Conservation (phyloP, 2,329 filamentous ascomycete species). For the Zasmidium cellare region DNA sequence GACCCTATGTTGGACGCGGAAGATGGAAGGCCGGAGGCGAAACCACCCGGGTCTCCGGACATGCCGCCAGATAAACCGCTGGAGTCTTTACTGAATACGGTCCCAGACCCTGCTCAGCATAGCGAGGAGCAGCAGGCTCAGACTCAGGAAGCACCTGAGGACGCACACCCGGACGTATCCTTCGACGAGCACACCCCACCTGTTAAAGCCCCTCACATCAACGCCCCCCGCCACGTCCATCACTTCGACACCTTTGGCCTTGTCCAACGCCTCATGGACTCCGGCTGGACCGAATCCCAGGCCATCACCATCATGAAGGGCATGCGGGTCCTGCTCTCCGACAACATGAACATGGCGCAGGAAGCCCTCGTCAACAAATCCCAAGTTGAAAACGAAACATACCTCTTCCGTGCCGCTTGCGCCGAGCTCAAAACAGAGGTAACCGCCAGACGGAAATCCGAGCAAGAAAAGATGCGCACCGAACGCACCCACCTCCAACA, state of each 20-base stretch:
- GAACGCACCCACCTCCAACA: constrained; percentile 86
- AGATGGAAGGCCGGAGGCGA: constrained; percentile 6
- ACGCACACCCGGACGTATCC: constrained; percentile 25
- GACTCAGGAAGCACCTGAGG: constrained; percentile 20
- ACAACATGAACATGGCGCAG: constrained; percentile 79
- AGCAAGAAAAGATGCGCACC: constrained; percentile 78
- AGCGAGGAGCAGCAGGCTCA: constrained; percentile 19
- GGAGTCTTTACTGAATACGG: constrained; percentile 30
- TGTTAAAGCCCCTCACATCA: constrained; percentile 54
- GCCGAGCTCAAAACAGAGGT: constrained; percentile 89
- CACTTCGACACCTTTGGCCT: constrained; percentile 95
- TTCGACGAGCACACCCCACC: constrained; percentile 54
- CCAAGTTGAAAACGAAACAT: constrained; percentile 90
- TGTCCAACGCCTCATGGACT: constrained; percentile 72
- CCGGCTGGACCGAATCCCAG: constrained; percentile 72
- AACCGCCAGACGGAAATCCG: constrained; percentile 70
- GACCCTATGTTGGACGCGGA: constrained; percentile 27
- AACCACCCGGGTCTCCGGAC: constrained; percentile 13
- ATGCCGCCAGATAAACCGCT: constrained; percentile 25
- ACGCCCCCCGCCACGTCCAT: constrained; percentile 80
- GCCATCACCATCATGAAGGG: constrained; percentile 90
- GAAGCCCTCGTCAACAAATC: constrained; percentile 82
- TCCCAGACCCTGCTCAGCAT: constrained; percentile 27
- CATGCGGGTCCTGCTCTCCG: constrained; percentile 71
- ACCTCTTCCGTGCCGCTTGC: constrained; percentile 91